A percentile compares a stretch with the other conserved stretches of the same genome.
Evolutionary conservation across 169 alveolate genomes (phyloP).

Genomic region (Plasmodium billcollinsi): DNA sequence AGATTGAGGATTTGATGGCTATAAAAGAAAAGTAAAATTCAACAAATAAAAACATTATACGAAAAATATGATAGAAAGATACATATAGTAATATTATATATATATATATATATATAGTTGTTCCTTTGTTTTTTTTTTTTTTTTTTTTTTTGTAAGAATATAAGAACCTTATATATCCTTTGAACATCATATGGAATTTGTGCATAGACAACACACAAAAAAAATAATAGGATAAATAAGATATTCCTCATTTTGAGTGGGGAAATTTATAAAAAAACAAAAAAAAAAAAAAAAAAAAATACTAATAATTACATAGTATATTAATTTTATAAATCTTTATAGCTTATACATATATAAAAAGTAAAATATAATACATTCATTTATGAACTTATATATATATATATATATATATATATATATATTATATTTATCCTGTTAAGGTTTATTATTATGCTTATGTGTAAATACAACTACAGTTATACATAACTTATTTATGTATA

Average conservation of each 20-base stretch:
- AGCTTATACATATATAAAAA: no score
- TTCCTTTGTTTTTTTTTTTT: no score
- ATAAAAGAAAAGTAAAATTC: background rate
- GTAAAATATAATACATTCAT: no score
- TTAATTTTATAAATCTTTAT: no score
- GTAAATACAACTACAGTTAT: no score
- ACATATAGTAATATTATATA: background rate
- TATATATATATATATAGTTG: background rate
- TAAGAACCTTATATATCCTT: slow-evolving; percentile 66
- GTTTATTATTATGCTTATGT: no score
- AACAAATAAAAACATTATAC: background rate
- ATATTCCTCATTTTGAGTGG: slow-evolving; percentile 18
- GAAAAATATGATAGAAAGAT: background rate
- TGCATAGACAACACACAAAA: slow-evolving; percentile 30
- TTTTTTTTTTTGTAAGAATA: background rate
- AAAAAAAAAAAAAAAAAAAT: slow-evolving; percentile 5
- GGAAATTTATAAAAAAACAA: background rate
- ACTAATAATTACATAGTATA: no score
- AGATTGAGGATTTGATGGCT: slow-evolving; percentile 66
- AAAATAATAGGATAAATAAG: slow-evolving; percentile 11
- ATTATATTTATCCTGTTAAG: no score
- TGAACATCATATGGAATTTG: slow-evolving; percentile 73
- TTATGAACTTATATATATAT: no score
- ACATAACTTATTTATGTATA: no score
- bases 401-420: no score